phyloP scores from a whole-genome alignment of 495 filamentous ascomycete species.

The Penicillium tannophilum region DNA sequence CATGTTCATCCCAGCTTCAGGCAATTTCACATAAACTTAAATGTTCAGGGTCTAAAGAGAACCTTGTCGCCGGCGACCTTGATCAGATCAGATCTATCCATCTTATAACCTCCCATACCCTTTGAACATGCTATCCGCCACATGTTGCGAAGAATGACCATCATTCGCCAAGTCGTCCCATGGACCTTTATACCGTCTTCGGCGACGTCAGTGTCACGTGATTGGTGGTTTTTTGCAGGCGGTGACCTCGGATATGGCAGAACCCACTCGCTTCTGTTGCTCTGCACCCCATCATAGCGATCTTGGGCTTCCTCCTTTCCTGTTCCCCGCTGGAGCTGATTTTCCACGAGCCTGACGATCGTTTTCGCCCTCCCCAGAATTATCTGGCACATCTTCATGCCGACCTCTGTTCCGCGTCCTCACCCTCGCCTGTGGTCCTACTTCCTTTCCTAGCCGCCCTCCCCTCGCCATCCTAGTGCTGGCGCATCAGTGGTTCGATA shows the following conservation, averaged over 20 bases:
- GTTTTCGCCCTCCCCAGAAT: slow-evolving; percentile 10
- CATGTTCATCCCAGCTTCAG: neutral
- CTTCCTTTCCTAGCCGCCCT: slow-evolving; percentile 41
- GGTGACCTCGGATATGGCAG: slow-evolving; percentile 36
- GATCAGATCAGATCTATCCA: neutral
- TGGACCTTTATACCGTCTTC: slow-evolving; percentile 15
- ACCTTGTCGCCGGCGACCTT: neutral
- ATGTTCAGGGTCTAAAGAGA: neutral
- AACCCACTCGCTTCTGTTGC: slow-evolving; percentile 39
- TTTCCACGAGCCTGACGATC: slow-evolving; percentile 20
- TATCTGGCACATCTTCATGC: slow-evolving; percentile 32
- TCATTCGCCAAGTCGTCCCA: neutral
- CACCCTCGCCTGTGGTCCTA: slow-evolving; percentile 38
- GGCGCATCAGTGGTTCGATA: slow-evolving; percentile 22
- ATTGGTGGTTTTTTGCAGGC: slow-evolving; percentile 33
- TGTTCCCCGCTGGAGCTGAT: slow-evolving; percentile 20
- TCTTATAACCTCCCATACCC: neutral
- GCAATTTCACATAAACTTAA: neutral
- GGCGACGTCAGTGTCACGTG: slow-evolving; percentile 33
- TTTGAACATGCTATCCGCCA: neutral
- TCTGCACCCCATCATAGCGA: slow-evolving; percentile 32
- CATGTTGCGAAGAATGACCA: neutral
- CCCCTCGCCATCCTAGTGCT: slow-evolving; percentile 30
- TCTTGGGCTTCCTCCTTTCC: slow-evolving; percentile 28
- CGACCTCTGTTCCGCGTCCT: slow-evolving; percentile 31